Conservation (phyloP, 1,284 basidiomycete species). For the Flammula alnicola region DNA sequence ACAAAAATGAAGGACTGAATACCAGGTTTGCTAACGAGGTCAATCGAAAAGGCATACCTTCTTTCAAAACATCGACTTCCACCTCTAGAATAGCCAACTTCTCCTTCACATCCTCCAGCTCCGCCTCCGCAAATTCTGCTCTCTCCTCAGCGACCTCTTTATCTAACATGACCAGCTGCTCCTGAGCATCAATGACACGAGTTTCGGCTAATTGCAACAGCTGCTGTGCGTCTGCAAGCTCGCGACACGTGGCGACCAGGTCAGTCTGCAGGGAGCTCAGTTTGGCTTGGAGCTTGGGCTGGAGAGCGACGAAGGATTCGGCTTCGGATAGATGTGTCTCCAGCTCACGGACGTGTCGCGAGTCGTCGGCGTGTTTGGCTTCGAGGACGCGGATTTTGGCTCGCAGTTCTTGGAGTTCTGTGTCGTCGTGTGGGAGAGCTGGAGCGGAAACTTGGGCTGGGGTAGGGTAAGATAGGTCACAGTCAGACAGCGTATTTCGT, state of each 20-base stretch:
- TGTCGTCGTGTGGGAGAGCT: conserved; percentile 46
- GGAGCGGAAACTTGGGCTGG: conserved; percentile 23
- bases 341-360: conserved; percentile 82
- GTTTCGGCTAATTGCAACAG: conserved; percentile 46
- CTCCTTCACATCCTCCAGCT: conserved; percentile 81
- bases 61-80: conserved; percentile 80
- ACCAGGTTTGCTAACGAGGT: neutral
- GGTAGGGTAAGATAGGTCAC: conserved; percentile 14
- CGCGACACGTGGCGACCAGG: conserved; percentile 68
- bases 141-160: conserved; percentile 97
- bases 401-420: conserved; percentile 80
- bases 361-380: conserved; percentile 85
- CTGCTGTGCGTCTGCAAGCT: conserved; percentile 71
- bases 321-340: conserved; percentile 85
- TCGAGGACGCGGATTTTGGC: conserved; percentile 88
- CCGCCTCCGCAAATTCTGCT: conserved; percentile 79
- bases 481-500: conserved; percentile 10
- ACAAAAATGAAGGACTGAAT: conserved; percentile 6
- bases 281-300: conserved; percentile 90
- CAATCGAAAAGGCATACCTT: conserved; percentile 13
- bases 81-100: conserved; percentile 82
- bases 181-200: conserved; percentile 66
- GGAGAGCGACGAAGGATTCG: conserved; percentile 82
- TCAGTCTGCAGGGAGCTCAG: conserved; percentile 82
- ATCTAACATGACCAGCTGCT: conserved; percentile 92